Evolutionary conservation across 2,329 filamentous ascomycete genomes (phyloP), one percentile per base, ranked within the genome.

Genomic region (Orbilia ellipsospora): DNA sequence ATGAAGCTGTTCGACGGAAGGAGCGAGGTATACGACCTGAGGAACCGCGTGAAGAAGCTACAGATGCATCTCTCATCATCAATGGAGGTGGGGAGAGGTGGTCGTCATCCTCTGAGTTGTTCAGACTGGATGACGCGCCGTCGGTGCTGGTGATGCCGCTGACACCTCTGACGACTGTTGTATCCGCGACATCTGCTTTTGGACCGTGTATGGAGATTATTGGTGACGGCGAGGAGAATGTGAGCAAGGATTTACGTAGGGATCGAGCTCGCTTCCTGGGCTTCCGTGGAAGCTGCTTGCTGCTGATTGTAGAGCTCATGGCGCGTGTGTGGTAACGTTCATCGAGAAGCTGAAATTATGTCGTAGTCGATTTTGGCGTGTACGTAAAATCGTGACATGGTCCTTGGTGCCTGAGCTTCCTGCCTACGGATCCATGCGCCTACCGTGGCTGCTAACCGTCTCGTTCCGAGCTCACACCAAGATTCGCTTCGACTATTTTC

Each of bases 31-130:
- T 65, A 8, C 64, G 60, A 1, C 28, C 16, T 4, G 59, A 63
- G 1, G 67, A 65, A 6, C 31, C 31, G 5, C 31, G 31, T 2
- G 56, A 51, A 4, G 72, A 75, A n/a, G 72, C 57, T 2, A 59
- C 64, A 20, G 64, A 64, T 12, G 64, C 13, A 61, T 75, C 72
- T 45, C 72, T 42, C 72, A 75, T 75, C 72, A 75, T 75, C 54
- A 75, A 23, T 2, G 72, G 72, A 13, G 70, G 70, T 12, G 72
- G 60, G 5, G 72, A 75, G 36, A 75, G 64, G 44, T 54, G 57
- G 50, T 73, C 61, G 52, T 62, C 62, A 42, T 63, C 70, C 45
- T 75, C 72, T n/a, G 72, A 75, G 48, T 75, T 75, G 45, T 74
- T 74, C 28, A 74, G 8, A 42, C 70, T 74, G n/a, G 64, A 75